phyloP scores from a whole-genome alignment of 1,139 yeast species.

The Kodamaea sp. region DNA sequence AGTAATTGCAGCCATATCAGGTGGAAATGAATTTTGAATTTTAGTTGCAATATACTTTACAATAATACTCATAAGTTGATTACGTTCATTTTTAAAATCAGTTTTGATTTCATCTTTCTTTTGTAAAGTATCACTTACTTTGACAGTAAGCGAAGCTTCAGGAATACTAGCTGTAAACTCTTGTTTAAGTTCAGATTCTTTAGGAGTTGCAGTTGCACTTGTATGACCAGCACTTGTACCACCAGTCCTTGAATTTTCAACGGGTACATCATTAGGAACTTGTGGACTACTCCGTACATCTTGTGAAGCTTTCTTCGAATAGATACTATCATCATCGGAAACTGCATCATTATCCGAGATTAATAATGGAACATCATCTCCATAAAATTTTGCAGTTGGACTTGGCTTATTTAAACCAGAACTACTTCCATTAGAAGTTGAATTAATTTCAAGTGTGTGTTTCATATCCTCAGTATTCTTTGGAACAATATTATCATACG shows the following conservation, averaged over 20 bases:
- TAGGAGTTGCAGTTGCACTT: neutral
- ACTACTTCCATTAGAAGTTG: too few species aligned
- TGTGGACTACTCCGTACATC: neutral
- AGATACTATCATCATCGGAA: constrained; percentile 25
- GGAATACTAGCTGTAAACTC: neutral
- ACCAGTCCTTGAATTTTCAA: neutral
- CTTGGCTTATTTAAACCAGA: too few species aligned
- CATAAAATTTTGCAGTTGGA: neutral
- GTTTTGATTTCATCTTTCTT: neutral
- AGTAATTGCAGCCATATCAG: constrained; percentile 23
- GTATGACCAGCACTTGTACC: too few species aligned
- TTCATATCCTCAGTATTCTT: too few species aligned
- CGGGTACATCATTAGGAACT: neutral
- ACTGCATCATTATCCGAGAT: constrained; percentile 29
- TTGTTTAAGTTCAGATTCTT: neutral
- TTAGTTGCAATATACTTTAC: constrained; percentile 46
- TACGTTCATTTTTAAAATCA: constrained; percentile 15
- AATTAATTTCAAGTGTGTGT: too few species aligned
- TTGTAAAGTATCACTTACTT: neutral
- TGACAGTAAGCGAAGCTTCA: neutral
- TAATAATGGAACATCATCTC: constrained; percentile 25
- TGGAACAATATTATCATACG: too few species aligned
- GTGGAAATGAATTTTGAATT: constrained; percentile 46
- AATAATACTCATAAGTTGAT: constrained; percentile 41
- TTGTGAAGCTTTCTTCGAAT: constrained; percentile 4